phyloP scores from a whole-genome alignment of 192 early-diverging fungal genomes.

The Coemansia sp. region DNA sequence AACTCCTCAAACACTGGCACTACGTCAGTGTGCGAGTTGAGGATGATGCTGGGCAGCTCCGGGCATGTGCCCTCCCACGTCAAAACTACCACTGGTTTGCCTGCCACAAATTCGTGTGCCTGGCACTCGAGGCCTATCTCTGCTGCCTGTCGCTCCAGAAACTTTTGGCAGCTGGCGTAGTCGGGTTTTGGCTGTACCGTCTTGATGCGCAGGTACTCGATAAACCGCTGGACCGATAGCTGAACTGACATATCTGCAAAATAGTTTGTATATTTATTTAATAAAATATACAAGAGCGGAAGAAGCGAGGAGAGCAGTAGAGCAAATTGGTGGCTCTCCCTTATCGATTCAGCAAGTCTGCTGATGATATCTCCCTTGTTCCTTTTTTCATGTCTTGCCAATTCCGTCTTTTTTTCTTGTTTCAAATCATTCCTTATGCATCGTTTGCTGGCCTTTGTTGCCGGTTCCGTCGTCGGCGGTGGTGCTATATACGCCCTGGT shows the following conservation, averaged over 20 bases:
- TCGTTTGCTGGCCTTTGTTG: conserved; percentile 43
- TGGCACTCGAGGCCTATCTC: conserved; percentile 66
- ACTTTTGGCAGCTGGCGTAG: conserved; percentile 64
- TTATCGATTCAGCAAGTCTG: too few species aligned
- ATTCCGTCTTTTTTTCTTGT: conserved; percentile 6
- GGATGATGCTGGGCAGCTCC: conserved; percentile 60
- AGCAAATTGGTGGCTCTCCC: too few species aligned
- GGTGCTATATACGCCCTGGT: conserved; percentile 37
- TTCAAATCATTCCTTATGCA: conserved; percentile 20
- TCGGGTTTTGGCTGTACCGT: conserved; percentile 85
- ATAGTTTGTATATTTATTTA: too few species aligned
- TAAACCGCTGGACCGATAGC: conserved; percentile 57
- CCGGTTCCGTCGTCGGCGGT: conserved; percentile 43
- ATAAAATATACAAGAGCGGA: too few species aligned
- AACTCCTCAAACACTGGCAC: conserved; percentile 79
- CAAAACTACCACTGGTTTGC: conserved; percentile 73
- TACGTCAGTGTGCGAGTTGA: conserved; percentile 89
- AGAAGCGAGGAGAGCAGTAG: neutral
- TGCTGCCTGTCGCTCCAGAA: conserved; percentile 64
- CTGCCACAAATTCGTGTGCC: conserved; percentile 57
- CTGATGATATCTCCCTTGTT: too few species aligned
- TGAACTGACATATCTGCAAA: conserved; percentile 1
- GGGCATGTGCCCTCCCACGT: conserved; percentile 66
- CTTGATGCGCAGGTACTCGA: conserved; percentile 81
- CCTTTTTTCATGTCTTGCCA: neutral